Base-by-base conservation (phyloP, 352 stramenopile genomes). In the Phytophthora fragariae region DNA sequence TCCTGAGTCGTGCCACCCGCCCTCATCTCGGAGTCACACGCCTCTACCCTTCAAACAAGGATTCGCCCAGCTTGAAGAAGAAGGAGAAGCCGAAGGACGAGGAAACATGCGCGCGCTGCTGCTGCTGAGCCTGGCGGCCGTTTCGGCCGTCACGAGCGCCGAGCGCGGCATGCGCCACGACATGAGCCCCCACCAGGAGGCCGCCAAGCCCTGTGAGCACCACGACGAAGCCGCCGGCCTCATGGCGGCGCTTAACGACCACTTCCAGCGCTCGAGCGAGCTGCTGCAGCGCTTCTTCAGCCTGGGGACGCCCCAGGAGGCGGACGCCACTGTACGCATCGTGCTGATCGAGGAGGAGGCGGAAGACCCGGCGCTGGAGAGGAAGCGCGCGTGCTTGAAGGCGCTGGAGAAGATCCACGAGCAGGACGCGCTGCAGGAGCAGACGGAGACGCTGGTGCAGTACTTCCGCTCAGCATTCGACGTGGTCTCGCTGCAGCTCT, bases 361-460 rank as follows among this genome's bases (percentile, higher is more conserved):
- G n/a, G 52, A 65, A n/a, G 73, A 76, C 24, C 52, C 67, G 41
- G 70, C 70, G 19, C 19, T 53, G 21, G 62, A 81, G 50, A 62
- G 76, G 11, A 65, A 80, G 65, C 61, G 53, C 47, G 85, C 85
- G 65, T 92, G 85, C 60, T 57, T 76, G 59, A 82, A 85, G 70
- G 72, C 75, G 21, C 37, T 72, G 31, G 41, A 81, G 57, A 73
- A 68, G 11, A 60, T 93, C 27, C 82, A 79, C 41, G 76, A 92
- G 64, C 76, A 86, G 54, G 65, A 82, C 49, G 64, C 76, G 62
- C 56, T 89, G 44, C 55, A 80, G 68, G 57, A 80, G 17, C 56
- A 88, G 63, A 50, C 67, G 39, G 56, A 81, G 49, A 79, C 70
- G 19, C 72, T 92, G 29, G 31, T 79, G 49, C 65, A 68, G 53